These are phyloP conservation scores for Rusavskia elegans DNA, from an alignment of 495 filamentous ascomycete genomes.

Conservation along the genomic window DNA sequence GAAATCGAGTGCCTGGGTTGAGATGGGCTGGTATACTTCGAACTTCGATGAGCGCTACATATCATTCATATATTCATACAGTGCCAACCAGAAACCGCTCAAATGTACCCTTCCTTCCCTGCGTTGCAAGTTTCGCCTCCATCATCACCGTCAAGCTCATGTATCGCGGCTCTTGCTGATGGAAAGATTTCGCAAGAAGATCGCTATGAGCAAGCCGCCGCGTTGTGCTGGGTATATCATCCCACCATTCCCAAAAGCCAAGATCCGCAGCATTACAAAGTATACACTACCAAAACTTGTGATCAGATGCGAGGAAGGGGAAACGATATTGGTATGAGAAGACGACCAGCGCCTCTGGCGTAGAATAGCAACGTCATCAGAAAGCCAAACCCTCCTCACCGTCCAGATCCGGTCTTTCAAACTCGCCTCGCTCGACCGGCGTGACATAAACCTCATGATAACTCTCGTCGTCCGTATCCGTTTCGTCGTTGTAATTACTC, in stretches of 20 bases:
- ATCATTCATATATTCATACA: not conserved
- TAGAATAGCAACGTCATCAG: not conserved
- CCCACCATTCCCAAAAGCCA: not conserved
- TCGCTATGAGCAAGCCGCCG: not conserved
- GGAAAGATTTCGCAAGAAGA: too few species aligned
- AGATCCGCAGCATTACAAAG: not conserved
- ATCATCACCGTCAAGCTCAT: too few species aligned
- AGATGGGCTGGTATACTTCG: too few species aligned
- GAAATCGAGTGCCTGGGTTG: too few species aligned
- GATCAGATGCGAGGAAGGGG: too few species aligned
- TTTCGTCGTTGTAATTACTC: constrained; percentile 11
- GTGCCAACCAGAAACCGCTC: not conserved
- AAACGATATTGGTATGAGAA: not conserved
- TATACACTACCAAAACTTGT: not conserved
- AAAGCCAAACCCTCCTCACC: constrained; percentile 15
- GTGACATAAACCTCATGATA: constrained; percentile 16
- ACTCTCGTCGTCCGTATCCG: constrained; percentile 13
- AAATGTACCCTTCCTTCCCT: not conserved
- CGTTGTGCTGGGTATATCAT: not conserved
- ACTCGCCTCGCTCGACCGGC: constrained; percentile 14
- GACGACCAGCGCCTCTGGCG: not conserved
- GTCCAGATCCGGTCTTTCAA: constrained; percentile 10
- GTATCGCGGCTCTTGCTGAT: too few species aligned
- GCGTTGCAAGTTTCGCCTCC: too few species aligned
- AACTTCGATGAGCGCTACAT: too few species aligned